phyloP scores from a whole-genome alignment of 495 filamentous ascomycete species.

The Podospora sp. region DNA sequence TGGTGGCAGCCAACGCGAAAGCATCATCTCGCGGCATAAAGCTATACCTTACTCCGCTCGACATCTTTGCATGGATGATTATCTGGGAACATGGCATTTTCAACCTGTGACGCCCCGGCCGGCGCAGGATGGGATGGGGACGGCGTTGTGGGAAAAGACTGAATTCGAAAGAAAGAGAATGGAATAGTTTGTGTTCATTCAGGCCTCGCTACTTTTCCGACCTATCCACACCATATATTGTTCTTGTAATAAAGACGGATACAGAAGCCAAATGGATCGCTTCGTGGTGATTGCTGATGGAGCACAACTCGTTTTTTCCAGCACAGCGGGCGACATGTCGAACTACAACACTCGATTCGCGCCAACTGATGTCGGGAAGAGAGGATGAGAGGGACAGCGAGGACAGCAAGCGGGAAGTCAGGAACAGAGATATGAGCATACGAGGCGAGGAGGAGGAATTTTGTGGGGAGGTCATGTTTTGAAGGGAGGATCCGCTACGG shows the following conservation, averaged over 20 bases:
- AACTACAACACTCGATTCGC: background rate
- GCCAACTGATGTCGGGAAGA: background rate
- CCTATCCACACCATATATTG: constrained; percentile 9
- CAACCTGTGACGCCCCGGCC: background rate
- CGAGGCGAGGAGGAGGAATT: background rate
- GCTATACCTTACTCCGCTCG: background rate
- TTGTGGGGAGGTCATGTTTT: background rate
- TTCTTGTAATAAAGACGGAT: constrained; percentile 15
- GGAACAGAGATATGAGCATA: background rate
- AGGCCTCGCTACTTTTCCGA: background rate
- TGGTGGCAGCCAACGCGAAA: background rate
- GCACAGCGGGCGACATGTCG: background rate
- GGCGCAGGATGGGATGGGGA: background rate
- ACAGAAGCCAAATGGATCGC: background rate
- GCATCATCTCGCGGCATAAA: constrained; percentile 1
- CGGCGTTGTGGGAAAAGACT: background rate
- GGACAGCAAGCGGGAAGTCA: background rate
- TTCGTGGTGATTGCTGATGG: background rate
- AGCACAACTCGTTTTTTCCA: background rate
- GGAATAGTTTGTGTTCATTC: background rate
- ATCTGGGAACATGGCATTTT: background rate
- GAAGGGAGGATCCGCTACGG: background rate
- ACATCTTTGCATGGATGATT: background rate
- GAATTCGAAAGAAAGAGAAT: constrained; percentile 7
- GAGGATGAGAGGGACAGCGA: background rate